Base-by-base conservation (phyloP, 176 grass and related monocot species). In the Bonia amplexicaulis region DNA sequence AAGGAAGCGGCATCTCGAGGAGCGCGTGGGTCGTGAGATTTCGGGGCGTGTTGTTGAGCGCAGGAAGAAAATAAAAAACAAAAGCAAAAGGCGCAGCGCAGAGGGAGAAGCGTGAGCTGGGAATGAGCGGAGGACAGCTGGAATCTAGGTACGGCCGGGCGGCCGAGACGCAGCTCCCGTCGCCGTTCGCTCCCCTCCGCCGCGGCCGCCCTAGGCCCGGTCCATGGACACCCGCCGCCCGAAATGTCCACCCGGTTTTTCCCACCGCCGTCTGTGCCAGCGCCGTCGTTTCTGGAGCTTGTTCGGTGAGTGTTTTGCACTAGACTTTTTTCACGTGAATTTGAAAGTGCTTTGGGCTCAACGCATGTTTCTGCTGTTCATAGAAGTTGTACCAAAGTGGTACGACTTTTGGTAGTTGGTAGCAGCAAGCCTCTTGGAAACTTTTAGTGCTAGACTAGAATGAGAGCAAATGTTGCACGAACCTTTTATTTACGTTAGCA, bases 1-100 rank as follows among this genome's bases (percentile, higher is more conserved):
- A 68, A 40, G 88, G 84, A 90, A 90, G 89, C 74, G 89, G 89
- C 89, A 83, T 87, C 74, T 90, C 80, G 89, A 90, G 84, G 88
- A 66, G 66, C 46, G 75, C 25, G 68, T 16, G 71, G 19, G 66
- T 7, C 71, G 13, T 12, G 31, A 15, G 80, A 54, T 63, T 69
- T 63, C 27, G 40, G 69, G 42, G 2, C 4, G 44, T 75, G 88
- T 77, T 35, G 76, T 46, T 5, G n/a, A 48, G 57, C 9, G 26
- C n/a, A 9, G 33, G 37, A 13, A 40, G 16, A 19, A 66, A 2
- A 33, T 2, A 59, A 59, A 27, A 49, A 15, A 11, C 6, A 6
- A 10, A 73, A 19, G 31, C 7, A 7, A 27, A 11, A 10, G 40
- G 11, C 10, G 81, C 48, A 13, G 58, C n/a, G 29, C 68, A 35